Evolutionary conservation across 345 rosid genomes (phyloP), one percentile per base, ranked within the genome.

Genomic region (Jatropha curcas): DNA sequence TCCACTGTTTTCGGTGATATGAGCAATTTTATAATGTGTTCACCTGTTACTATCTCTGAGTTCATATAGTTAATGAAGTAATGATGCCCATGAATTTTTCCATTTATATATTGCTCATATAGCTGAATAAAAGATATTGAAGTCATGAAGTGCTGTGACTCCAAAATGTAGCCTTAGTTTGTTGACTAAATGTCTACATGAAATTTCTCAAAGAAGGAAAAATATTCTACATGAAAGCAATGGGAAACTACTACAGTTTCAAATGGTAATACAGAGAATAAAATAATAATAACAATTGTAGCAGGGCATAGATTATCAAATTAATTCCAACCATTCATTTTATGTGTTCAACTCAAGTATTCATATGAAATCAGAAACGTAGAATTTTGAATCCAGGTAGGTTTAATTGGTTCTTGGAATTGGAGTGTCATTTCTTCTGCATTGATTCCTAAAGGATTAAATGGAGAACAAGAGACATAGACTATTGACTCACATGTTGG

Each of bases 351-450:
- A 17, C 9, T 34, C 35, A 68, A 43, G 34, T 22, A 43, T 22
- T 22, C 2, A 39, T 55, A 7, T 39, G 5, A 19, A 9, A 2
- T n/a, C 37, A 58, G 14, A 55, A 51, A 12, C n/a, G 13, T 34
- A 19, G 37, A 65, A 33, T 51, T 67, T n/a, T n/a, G n/a, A n/a
- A n/a, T n/a, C n/a, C n/a, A n/a, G n/a, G n/a, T n/a, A n/a, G n/a
- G n/a, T n/a, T n/a, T n/a, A n/a, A n/a, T n/a, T n/a, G n/a, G n/a
- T n/a, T n/a, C n/a, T n/a, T n/a, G n/a, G n/a, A n/a, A n/a, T n/a
- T n/a, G 1, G 10, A 65, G 33, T n/a, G 35, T 66, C 39, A 6
- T 71, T 62, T 72, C 37, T 24, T 45, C 35, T 39, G 65, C 46
- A 37, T 45, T 45, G 48, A 45, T 22, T 52, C 33, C 56, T 56